Evolutionary conservation across 2,329 filamentous ascomycete genomes (phyloP).

Genomic region (Microsporum canis): DNA sequence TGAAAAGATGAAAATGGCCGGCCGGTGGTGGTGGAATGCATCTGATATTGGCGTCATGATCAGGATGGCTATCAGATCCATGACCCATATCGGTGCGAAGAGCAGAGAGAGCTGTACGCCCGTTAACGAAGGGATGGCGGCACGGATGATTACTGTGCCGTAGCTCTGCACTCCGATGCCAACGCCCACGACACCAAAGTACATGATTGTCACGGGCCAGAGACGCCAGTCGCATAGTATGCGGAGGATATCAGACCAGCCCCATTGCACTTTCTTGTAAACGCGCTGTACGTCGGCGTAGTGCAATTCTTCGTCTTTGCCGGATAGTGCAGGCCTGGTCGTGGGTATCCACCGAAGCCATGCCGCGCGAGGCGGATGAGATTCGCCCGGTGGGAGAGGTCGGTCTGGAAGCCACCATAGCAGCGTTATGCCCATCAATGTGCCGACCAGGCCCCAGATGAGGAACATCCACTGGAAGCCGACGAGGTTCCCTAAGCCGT

Average conservation of each 20-base stretch:
- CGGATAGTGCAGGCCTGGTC: conserved; percentile 58
- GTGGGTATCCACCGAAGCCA: conserved; percentile 49
- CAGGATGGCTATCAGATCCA: conserved; percentile 77
- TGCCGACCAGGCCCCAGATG: conserved; percentile 65
- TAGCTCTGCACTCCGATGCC: conserved; percentile 85
- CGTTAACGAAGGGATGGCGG: conserved; percentile 62
- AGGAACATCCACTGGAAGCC: conserved; percentile 68
- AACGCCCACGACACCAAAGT: conserved; percentile 87
- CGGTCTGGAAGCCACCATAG: conserved; percentile 89
- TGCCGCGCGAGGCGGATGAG: not conserved
- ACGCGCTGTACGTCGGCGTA: conserved; percentile 73
- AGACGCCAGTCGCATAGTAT: conserved; percentile 78
- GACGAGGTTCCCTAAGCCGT: conserved; percentile 61
- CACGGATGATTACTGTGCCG: conserved; percentile 71
- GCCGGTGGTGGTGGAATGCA: conserved; percentile 68
- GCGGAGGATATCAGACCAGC: conserved; percentile 52
- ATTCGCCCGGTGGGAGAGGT: conserved; percentile 43
- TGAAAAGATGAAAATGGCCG: conserved; percentile 68
- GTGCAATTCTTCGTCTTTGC: conserved; percentile 68
- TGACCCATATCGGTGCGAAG: conserved; percentile 86
- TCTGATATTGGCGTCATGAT: conserved; percentile 77
- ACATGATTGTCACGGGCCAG: conserved; percentile 81
- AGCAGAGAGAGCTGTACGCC: conserved; percentile 68
- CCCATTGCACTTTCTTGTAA: conserved; percentile 67
- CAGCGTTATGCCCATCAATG: conserved; percentile 59